Evolutionary conservation across 75 land plant genomes (phyloP), one percentile per base, ranked within the genome.

Genomic region (Cupressus sempervirens): DNA sequence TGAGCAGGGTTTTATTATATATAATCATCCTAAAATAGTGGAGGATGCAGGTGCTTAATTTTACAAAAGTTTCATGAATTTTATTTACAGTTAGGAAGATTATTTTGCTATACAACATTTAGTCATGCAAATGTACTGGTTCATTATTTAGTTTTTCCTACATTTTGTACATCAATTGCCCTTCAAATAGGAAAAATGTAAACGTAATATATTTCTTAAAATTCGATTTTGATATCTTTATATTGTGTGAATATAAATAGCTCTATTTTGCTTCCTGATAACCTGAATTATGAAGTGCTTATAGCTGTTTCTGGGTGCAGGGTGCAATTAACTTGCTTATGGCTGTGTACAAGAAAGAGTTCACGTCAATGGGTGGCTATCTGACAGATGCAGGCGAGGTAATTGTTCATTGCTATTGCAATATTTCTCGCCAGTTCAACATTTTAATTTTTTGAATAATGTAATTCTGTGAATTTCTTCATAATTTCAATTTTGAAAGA

Each of bases 321-420:
- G 95, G 93, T 53, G 93, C 92, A 23, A 87, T 94, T 1, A 89
- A 91, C 84, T 82, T 95, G 73, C 88, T 95, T 43, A 89, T 95
- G 88, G 76, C 84, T 52, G 89, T 94, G 12, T 95, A 95, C 89
- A 91, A 90, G 76, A 89, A 81, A 68, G 88, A 89, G 67, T 95
- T 95, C 86, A 89, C 54, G 13, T 75, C 48, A 41, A 85, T 94
- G 86, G 96, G 96, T 35, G 96, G 97, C 10, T 93, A 94, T 85
- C 53, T 95, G 8, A 94, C 95, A 40, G 93, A 94, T 76, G 92
- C 90, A 80, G 96, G 98, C 87, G 93, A 94, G 92, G 99, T 97
- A 93, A 88, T 62, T 46, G 68, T 70, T 86, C 4, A 82, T 86
- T 53, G 73, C n/a, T n/a, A 68, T 29, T 68, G 34, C 73, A 29